Base-by-base conservation (phyloP, 2,329 filamentous ascomycete genomes). In the Pyrenochaeta sp. region DNA sequence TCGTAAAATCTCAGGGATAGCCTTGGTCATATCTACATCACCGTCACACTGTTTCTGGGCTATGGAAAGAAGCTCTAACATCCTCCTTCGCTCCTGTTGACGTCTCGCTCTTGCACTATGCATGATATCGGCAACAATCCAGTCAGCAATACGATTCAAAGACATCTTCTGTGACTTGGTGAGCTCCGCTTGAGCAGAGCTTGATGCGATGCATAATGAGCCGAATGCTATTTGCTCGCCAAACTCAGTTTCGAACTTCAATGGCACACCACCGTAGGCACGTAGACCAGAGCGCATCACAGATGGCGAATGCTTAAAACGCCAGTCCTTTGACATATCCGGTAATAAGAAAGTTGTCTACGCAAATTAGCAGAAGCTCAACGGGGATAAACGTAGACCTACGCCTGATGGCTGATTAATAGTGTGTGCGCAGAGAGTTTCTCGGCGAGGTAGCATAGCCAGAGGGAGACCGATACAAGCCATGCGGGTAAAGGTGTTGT, bases 361-460 rank as follows among this genome's bases (percentile, higher is more conserved):
- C 14, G 8, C 3, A 20, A 2, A 22, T 42, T 31, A 48, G 47
- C 35, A 9, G 10, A 10, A 10, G 11, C 6, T 13, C 3, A 51
- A 21, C 5, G 15, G 3, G n/a, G 7, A 27, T 3, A 9, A 13
- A 8, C 5, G 20, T n/a, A 63, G 2, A 62, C 63, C 24, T 58
- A 67, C 64, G 13, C 60, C 63, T 41, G 56, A 52, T 6, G 54
- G 52, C 43, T 65, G 63, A 11, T 69, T 73, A 20, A 77, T 65
- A 0, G 74, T 77, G 24, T 78, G 76, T 0, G 75, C 68, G 53
- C 76, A 78, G 0, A 72, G 67, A 8, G 69, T 74, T 48, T 79
- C 76, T 6, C 75, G 69, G 4, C 76, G 72, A 0, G 76, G 76
- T 3, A 79, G 48, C 7, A 75, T 63, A 11, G 67, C 72, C 1